phyloP scores from a whole-genome alignment of 202 grass and related monocot species.

The Cymbopogon flexuosus region DNA sequence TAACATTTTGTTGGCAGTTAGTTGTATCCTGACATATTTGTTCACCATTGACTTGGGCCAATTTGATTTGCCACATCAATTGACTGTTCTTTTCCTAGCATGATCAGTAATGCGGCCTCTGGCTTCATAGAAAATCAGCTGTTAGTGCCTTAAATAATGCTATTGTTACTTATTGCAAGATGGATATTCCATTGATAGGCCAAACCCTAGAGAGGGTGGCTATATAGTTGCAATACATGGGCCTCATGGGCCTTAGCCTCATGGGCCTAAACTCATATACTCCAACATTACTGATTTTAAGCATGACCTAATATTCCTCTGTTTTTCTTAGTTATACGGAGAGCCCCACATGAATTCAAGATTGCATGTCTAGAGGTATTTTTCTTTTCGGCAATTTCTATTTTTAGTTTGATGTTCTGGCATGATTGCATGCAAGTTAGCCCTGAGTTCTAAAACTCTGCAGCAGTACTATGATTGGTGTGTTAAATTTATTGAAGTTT shows the following conservation, averaged over 20 bases:
- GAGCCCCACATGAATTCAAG: constrained; percentile 99
- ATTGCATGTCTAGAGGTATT: constrained; percentile 98
- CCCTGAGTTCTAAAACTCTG: neutral
- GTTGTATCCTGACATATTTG: constrained; percentile 6
- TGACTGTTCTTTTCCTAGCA: neutral
- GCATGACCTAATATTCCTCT: constrained; percentile 13
- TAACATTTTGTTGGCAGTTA: constrained; percentile 34
- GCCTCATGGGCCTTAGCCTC: too few relatives aligned
- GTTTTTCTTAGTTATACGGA: constrained; percentile 69
- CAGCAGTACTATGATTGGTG: neutral
- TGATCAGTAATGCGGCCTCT: neutral
- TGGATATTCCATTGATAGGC: too few relatives aligned
- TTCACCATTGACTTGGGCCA: neutral
- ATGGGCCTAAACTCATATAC: too few relatives aligned
- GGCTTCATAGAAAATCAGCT: constrained; percentile 3
- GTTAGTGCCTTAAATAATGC: neutral
- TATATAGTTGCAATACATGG: too few relatives aligned
- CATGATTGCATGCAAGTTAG: neutral
- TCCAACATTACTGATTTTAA: constrained; percentile 4
- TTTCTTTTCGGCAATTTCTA: neutral
- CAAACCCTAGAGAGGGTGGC: too few relatives aligned
- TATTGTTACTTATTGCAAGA: neutral
- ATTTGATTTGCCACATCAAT: neutral
- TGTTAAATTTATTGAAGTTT: constrained; percentile 1
- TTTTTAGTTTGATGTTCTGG: neutral